A percentile compares a stretch with the other conserved stretches of the same genome.
These are phyloP conservation scores for Colletotrichum truncatum DNA, from an alignment of 2,329 filamentous ascomycete genomes.

Conservation along the genomic window DNA sequence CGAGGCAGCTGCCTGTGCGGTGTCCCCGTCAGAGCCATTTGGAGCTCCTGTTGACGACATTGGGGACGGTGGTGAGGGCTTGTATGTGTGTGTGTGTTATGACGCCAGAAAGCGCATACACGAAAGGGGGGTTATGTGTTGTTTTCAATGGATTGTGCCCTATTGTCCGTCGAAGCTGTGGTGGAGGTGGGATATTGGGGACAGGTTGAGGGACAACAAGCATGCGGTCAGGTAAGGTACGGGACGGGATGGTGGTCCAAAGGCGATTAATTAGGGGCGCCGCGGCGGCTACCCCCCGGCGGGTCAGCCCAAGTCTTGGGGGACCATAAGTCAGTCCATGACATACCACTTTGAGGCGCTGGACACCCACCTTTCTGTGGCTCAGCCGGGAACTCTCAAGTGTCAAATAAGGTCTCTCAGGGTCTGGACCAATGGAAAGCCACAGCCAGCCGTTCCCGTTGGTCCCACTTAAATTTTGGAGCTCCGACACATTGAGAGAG, in stretches of 20 bases:
- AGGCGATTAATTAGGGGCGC: conserved; percentile 22
- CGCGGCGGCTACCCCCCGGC: not conserved
- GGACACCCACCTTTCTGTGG: conserved; percentile 5
- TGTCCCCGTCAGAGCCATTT: conserved; percentile 43
- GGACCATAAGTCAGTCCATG: conserved; percentile 1
- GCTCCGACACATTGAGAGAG: no score
- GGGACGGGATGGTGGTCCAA: not conserved
- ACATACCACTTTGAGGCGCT: conserved; percentile 5
- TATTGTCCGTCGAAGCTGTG: conserved; percentile 12
- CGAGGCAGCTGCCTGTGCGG: conserved; percentile 30
- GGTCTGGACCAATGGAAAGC: not conserved
- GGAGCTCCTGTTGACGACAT: conserved; percentile 50
- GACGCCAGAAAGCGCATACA: conserved; percentile 12
- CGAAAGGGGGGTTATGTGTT: not conserved
- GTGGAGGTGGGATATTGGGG: conserved; percentile 12
- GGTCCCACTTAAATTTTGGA: conserved; percentile 10
- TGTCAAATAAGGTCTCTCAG: not conserved
- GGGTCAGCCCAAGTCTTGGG: not conserved
- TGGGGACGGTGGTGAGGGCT: not conserved
- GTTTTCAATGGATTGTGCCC: conserved; percentile 4
- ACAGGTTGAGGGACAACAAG: conserved; percentile 17
- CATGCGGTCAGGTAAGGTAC: conserved; percentile 27
- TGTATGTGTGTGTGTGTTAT: not conserved
- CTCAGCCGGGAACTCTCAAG: not conserved
- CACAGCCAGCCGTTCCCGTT: conserved; percentile 11